A percentile compares a stretch with the other conserved stretches of the same genome.
Conservation (phyloP, 768 basidiomycete genomes). For the Auriscalpium orientale region DNA sequence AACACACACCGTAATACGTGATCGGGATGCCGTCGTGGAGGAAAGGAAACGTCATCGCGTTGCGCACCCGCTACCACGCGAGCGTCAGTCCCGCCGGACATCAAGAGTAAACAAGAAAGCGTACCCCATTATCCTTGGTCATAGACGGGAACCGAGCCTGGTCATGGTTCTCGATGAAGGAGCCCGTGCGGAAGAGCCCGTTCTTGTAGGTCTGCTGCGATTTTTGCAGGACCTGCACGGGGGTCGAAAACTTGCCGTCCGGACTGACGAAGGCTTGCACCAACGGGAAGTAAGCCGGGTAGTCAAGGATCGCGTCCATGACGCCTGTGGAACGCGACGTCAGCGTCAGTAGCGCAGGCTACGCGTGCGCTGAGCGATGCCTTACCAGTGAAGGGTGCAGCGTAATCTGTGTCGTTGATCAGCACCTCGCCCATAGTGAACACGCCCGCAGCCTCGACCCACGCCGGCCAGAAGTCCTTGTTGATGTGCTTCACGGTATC, state of each 20-base stretch:
- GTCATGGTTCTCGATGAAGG: slow-evolving; percentile 51
- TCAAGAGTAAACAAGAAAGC: neutral
- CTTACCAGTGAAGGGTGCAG: slow-evolving; percentile 34
- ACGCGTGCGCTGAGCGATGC: neutral
- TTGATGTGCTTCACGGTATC: slow-evolving; percentile 54
- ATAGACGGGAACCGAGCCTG: slow-evolving; percentile 40
- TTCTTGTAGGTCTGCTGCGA: slow-evolving; percentile 32
- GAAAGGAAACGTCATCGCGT: slow-evolving; percentile 44
- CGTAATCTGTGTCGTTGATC: slow-evolving; percentile 33
- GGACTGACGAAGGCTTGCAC: slow-evolving; percentile 31
- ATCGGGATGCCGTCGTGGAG: slow-evolving; percentile 44
- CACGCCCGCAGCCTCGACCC: slow-evolving; percentile 39
- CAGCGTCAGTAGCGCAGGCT: neutral
- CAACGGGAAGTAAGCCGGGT: slow-evolving; percentile 40
- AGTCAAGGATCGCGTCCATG: slow-evolving; percentile 40
- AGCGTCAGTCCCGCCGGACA: neutral
- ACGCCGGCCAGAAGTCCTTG: slow-evolving; percentile 47
- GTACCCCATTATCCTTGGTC: slow-evolving; percentile 34
- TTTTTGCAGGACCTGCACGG: slow-evolving; percentile 21
- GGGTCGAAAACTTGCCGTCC: slow-evolving; percentile 25
- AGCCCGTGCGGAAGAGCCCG: slow-evolving; percentile 34
- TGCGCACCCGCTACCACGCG: slow-evolving; percentile 32
- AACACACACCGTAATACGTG: slow-evolving; percentile 37
- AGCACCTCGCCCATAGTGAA: slow-evolving; percentile 53
- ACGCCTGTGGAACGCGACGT: slow-evolving; percentile 23